Conservation (phyloP, 495 filamentous ascomycete genomes). For the Geoglossum glabrum region DNA sequence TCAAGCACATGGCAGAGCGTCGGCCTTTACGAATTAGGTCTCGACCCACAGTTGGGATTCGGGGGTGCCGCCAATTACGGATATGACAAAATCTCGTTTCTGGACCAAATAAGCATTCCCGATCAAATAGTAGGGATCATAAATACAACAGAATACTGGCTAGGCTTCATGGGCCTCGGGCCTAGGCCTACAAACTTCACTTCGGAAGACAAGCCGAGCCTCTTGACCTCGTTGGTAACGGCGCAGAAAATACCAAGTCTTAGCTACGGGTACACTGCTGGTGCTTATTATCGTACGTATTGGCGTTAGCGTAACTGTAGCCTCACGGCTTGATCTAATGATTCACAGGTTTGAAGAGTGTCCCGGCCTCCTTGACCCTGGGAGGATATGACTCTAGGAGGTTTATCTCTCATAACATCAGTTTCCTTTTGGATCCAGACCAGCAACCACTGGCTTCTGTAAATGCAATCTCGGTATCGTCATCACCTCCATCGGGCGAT, state of each 20-base stretch:
- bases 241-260: constrained; percentile 1
- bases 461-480: constrained; percentile 27
- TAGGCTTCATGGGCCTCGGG: constrained; percentile 16
- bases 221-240: neutral
- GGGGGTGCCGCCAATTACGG: constrained; percentile 15
- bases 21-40: constrained; percentile 12
- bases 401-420: constrained; percentile 32
- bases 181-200: constrained; percentile 16
- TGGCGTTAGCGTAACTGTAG: neutral
- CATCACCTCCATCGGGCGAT: constrained; percentile 25
- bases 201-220: constrained; percentile 6
- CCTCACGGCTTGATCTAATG: neutral
- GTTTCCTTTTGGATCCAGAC: constrained; percentile 32
- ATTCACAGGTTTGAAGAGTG: constrained; percentile 21
- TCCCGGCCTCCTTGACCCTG: constrained; percentile 36
- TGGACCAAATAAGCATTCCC: constrained; percentile 8
- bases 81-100: constrained; percentile 15
- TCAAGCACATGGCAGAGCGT: constrained; percentile 14
- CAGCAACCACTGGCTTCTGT: constrained; percentile 34
- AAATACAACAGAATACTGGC: constrained; percentile 16
- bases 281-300: constrained; percentile 20
- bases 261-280: constrained; percentile 2
- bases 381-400: constrained; percentile 44
- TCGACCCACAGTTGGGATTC: constrained; percentile 12
- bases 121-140: constrained; percentile 14